Base-by-base conservation (phyloP, 2,329 filamentous ascomycete genomes). In the Albophoma yamanashiensis region DNA sequence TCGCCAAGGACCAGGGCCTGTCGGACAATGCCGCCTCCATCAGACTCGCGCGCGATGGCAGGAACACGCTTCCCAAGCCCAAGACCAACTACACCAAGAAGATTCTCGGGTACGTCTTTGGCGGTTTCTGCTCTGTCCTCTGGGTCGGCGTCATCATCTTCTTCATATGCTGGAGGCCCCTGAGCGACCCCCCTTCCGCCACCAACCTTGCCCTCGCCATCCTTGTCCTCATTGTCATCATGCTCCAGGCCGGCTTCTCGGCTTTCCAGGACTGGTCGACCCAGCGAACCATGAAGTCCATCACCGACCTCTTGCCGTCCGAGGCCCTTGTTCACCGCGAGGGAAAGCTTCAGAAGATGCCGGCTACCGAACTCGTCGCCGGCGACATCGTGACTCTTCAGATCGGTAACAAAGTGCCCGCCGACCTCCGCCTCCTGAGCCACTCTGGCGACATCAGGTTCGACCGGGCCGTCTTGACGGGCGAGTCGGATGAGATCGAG, bases 251-350 rank as follows among this genome's bases (percentile, higher is more conserved):
- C 40, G 67, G 68, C 38, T 79, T 79, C 64, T 76, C 74, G 0
- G 76, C 74, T 7, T 79, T 79, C 55, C 75, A 78, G 65, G 77
- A 79, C 59, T 79, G 76, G 75, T 79, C 76, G 0, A 79, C 76
- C 1, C 69, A 70, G 22, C 71, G 74, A 53, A 77, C 75, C 0
- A 79, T 80, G 75, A 75, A 77, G 22, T 76, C 77, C 36, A 80
- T 80, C 57, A 70, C 75, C 2, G 74, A 77, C 59, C 66, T 81
- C 15, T 61, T 80, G 0, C 78, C 78, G 0, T 71, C 75, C 0
- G 75, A 78, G 34, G 73, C 76, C 0, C 64, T 75, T 15, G 77
- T 76, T 9, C 64, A 79, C 45, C 76, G 79, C 14, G 76, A 80
- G 50, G 77, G 78, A 3, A 68, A 76, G 55, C 66, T 71, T 17